These are phyloP conservation scores for Arthrobotrys sphaeroides DNA, from an alignment of 2,329 filamentous ascomycete species.

Conservation along the genomic window DNA sequence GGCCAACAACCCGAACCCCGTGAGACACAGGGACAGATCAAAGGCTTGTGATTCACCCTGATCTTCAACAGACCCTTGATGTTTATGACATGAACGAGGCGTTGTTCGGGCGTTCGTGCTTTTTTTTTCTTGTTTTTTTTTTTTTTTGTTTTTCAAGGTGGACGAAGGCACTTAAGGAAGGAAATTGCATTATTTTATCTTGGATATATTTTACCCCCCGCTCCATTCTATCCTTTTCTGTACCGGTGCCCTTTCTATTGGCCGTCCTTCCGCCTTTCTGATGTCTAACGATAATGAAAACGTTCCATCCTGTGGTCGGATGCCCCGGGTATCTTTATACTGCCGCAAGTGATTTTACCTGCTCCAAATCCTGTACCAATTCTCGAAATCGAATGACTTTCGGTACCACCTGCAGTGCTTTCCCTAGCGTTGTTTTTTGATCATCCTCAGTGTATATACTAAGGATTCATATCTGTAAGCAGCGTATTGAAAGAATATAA, in stretches of 20 bases:
- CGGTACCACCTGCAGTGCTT: not conserved
- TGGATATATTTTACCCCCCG: too few relatives aligned
- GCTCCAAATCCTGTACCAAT: not conserved
- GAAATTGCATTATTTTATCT: too few relatives aligned
- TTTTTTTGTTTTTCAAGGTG: too few relatives aligned
- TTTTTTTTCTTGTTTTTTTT: too few relatives aligned
- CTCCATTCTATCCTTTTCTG: not conserved
- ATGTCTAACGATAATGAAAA: constrained; percentile 16
- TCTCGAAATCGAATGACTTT: not conserved
- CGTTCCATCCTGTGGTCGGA: not conserved
- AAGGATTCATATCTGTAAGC: too few relatives aligned
- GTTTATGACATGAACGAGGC: not conserved
- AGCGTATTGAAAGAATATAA: too few relatives aligned
- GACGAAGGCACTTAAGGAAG: too few relatives aligned
- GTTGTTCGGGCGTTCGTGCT: constrained; percentile 7
- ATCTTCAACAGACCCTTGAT: not conserved
- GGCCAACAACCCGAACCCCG: not conserved
- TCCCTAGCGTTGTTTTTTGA: not conserved
- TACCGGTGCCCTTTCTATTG: too few relatives aligned
- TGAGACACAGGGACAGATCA: not conserved
- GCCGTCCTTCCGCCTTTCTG: not conserved
- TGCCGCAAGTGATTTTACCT: not conserved
- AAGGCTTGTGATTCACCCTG: not conserved
- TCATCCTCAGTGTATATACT: too few relatives aligned
- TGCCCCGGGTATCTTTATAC: not conserved